Evolutionary conservation across 306 rosid species (phyloP), one percentile per base, ranked within the genome.

Genomic region (Medicago truncatula): DNA sequence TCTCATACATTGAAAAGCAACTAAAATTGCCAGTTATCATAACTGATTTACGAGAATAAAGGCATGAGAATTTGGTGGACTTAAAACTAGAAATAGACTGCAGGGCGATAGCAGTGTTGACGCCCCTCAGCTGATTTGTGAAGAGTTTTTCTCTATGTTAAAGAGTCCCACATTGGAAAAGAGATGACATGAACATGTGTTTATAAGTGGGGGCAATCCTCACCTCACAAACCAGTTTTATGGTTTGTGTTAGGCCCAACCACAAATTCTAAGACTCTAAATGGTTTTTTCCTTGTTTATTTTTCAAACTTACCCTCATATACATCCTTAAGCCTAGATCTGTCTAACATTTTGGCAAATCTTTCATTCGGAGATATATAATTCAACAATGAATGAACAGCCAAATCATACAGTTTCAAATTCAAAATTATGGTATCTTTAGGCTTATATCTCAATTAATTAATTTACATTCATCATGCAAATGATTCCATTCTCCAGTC

Each of bases 401-500:
- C 53, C 14, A 44, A 31, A 53, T 13, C 28, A 36, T 47, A 53
- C 57, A 46, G 41, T 54, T 74, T 70, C 49, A 79, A 57, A 21
- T 67, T 40, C 43, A 64, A 34, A 21, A 71, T 71, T 79, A 50
- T 71, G 2, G 17, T 70, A 21, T 66, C 53, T 31, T 20, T 75
- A 53, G 76, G 10, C 70, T 70, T 65, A 47, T 79, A 62, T 60
- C 54, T 56, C 57, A 54, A 50, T 58, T 8, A 28, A 25, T 56
- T 16, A 69, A 71, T 31, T 66, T 74, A 38, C 69, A 44, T 20
- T 17, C 28, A 36, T 34, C 60, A 5, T 21, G 5, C 8, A 34
- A 53, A 58, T 67, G 69, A 17, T 47, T 53, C 2, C 68, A 6
- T 74, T 80, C 71, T 81, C 41, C 36, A 57, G 38, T 65, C 61